Base-by-base conservation (phyloP, 192 early-diverging fungal genomes). In the Rhizophlyctis rosea region DNA sequence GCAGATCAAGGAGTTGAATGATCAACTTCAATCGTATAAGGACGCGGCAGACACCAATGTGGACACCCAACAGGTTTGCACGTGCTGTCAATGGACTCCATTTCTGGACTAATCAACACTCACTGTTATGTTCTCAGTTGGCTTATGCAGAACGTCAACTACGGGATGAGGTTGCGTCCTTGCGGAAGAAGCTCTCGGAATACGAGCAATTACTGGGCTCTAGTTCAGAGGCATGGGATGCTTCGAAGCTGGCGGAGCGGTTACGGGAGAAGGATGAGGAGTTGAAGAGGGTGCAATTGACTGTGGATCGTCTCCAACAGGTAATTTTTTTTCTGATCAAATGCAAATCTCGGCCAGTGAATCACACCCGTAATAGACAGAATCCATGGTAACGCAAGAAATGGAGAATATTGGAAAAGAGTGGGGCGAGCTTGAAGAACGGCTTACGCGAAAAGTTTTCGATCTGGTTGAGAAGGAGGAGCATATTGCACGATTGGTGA, bases 341-440 rank as follows among this genome's bases (percentile, higher is more conserved):
- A n/a, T n/a, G n/a, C n/a, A n/a, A n/a, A n/a, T n/a, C n/a, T n/a
- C n/a, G n/a, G n/a, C n/a, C n/a, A n/a, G n/a, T n/a, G n/a, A n/a
- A n/a, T n/a, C n/a, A n/a, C n/a, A n/a, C n/a, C n/a, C n/a, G n/a
- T n/a, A n/a, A n/a, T n/a, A n/a, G n/a, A n/a, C n/a, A n/a, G n/a
- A n/a, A n/a, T n/a, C n/a, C n/a, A 11, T 53, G 47, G 24, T 21
- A 66, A 66, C 85, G 39, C 65, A 70, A 11, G 84, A 92, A 72
- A 78, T 92, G 5, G 88, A 92, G 29, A 75, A 69, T 0, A 76
- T 88, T 7, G 85, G 81, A 0, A 69, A 75, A 25, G 84, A 86
- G 16, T 92, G 90, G 81, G 79, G 80, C 2, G 80, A 88, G 63
- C 78, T 96, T 27, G 91, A 96, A 65, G 90, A 92, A 52, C 90